Base-by-base conservation (phyloP, 2,329 filamentous ascomycete species). In the Annulohypoxylon truncatum region DNA sequence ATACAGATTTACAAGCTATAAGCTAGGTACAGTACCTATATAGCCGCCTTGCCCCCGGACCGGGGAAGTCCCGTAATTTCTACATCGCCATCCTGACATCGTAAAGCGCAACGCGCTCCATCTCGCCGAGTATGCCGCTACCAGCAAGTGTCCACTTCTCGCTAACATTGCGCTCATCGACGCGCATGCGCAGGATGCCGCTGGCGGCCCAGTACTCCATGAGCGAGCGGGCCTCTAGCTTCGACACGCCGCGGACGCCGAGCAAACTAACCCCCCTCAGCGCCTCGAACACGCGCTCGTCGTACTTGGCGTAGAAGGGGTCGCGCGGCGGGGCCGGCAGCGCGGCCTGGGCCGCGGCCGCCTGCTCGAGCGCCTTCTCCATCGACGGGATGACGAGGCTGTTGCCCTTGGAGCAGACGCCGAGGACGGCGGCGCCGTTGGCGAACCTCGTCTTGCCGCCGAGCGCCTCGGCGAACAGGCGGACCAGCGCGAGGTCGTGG, bases 191-290 rank as follows among this genome's bases (percentile, higher is more conserved):
- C 75, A 97, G 77, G 76, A 97, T 83, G 10, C 95, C 96, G 78
- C 93, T 96, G 33, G 88, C 89, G 4, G 93, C 94, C 84, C 95
- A 98, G 81, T 97, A 98, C 82, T 97, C 94, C 89, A 98, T 90
- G 72, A 97, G 83, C 0, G 89, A 85, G 64, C 90, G 87, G 9
- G 92, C 89, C 80, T 98, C 95, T 1, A 85, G 80, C 79, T 90
- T 92, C 73, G 83, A 90, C 71, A 97, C 74, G 7, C 92, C 91
- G 42, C 86, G 84, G 18, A 97, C 76, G 18, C 86, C 84, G 56
- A 89, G 69, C 1, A 89, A 80, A 63, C 81, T 77, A 40, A 85
- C 81, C 46, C 82, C 82, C 67, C 82, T 78, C 55, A 90, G 79
- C 1, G 80, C 80, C 20, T 83, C 82, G 69, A 87, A 85, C 44